phyloP scores from a whole-genome alignment of 2,329 filamentous ascomycete genomes.

The Neofusicoccum cordaticola region DNA sequence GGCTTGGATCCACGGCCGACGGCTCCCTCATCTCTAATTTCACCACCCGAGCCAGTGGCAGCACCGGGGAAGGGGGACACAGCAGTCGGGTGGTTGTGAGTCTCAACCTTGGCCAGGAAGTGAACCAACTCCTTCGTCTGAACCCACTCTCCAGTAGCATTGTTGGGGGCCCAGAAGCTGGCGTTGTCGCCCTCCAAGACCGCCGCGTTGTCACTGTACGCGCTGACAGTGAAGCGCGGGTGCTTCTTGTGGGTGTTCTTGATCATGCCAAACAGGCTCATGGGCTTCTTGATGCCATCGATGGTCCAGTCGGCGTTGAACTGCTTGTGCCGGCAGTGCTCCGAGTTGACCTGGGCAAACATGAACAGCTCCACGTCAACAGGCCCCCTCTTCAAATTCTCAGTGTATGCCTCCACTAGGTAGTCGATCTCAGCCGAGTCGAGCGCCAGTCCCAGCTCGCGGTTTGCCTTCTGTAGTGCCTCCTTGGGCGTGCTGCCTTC shows the following conservation, averaged over 20 bases:
- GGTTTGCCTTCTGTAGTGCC: constrained; percentile 79
- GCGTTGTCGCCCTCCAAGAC: constrained; percentile 73
- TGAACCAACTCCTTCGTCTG: constrained; percentile 83
- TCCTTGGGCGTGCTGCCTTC: constrained; percentile 64
- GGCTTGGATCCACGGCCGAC: constrained; percentile 90
- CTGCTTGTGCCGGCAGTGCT: constrained; percentile 85
- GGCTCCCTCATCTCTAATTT: constrained; percentile 92
- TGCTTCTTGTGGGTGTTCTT: constrained; percentile 81
- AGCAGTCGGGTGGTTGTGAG: constrained; percentile 94
- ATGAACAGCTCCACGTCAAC: constrained; percentile 97
- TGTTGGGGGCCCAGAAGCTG: constrained; percentile 83
- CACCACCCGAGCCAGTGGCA: constrained; percentile 90
- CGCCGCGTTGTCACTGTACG: constrained; percentile 98
- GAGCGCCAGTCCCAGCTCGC: constrained; percentile 76
- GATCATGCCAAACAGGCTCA: constrained; percentile 93
- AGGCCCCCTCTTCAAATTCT: constrained; percentile 62
- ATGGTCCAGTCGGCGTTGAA: constrained; percentile 98
- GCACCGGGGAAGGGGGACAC: constrained; percentile 92
- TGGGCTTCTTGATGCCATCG: constrained; percentile 74
- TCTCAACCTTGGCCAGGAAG: constrained; percentile 91
- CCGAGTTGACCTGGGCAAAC: constrained; percentile 99
- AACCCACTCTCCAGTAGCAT: constrained; percentile 82
- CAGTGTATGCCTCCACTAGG: constrained; percentile 77
- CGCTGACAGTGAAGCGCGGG: constrained; percentile 82
- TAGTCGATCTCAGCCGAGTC: constrained; percentile 91